Base-by-base conservation (phyloP, 768 basidiomycete genomes). In the Rickenella mellea region DNA sequence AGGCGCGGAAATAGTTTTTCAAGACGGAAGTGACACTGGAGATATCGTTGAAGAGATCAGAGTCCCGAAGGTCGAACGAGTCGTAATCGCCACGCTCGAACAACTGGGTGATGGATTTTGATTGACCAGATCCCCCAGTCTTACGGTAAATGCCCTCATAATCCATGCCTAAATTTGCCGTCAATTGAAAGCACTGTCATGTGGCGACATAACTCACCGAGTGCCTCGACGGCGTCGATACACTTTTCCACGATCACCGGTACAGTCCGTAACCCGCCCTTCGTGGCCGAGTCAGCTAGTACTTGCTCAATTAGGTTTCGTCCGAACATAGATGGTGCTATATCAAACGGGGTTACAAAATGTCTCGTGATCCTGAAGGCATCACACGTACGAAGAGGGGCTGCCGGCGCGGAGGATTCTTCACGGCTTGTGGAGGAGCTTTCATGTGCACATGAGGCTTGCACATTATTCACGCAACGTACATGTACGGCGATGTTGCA, bases 61-160 rank as follows among this genome's bases (percentile, higher is more conserved):
- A 64, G 58, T 99, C 91, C 35, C 71, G 69, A 27, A 98, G 74
- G 55, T 98, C 91, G 57, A 99, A 98, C 0, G 88, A 68, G 12
- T 69, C 57, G 59, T 96, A 94, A 58, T 94, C 83, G 41, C 90
- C 92, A 37, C 85, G 76, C 55, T 98, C 96, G 53, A 99, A 99
- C 20, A 94, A 69, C 48, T 93, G 87, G 0, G 89, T 92, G 63
- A 99, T 97, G 40, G 73, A 73, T 66, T 94, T 94, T 27, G 89
- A 85, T 54, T 93, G 93, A 2, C 85, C 75, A 22, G 86, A 80
- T 2, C 96, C 96, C 24, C 96, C 96, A 0, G 83, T 90, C 67
- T 99, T 99, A 48, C 96, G 89, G 61, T 99, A 99, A 49, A 99
- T 90, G 9, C 96, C 96, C 60, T 99, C 96, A 55, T 92, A 92